A percentile compares a stretch with the other conserved stretches of the same genome.
Evolutionary conservation across 2,329 filamentous ascomycete genomes (phyloP).

Genomic region (Cladosporium halotolerans): DNA sequence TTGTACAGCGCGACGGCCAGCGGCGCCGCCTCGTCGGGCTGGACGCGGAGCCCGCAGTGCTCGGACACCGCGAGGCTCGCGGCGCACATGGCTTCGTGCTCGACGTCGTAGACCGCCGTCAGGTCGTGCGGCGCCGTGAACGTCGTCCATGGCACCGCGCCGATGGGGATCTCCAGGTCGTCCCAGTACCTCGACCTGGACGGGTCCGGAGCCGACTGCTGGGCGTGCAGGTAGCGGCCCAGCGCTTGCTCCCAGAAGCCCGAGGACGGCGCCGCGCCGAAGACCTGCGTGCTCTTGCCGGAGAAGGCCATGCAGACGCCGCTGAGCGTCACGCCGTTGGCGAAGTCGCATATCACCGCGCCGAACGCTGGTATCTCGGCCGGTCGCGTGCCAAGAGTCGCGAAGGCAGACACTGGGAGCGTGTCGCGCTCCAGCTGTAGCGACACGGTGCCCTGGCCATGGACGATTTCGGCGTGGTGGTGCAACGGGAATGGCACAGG

Average conservation of each 20-base stretch:
- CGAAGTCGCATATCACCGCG: conserved; percentile 69
- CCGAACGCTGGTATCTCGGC: neutral
- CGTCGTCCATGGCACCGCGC: conserved; percentile 62
- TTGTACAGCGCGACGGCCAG: conserved; percentile 78
- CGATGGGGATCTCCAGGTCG: conserved; percentile 2
- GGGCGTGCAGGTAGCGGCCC: neutral
- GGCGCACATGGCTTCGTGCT: conserved; percentile 71
- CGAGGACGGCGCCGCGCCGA: conserved; percentile 71
- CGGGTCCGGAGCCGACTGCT: neutral
- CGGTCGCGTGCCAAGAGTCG: neutral
- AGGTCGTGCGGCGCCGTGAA: conserved; percentile 69
- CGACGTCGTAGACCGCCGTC: conserved; percentile 63
- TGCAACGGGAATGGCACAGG: conserved; percentile 79
- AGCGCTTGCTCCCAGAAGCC: neutral
- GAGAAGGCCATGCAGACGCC: conserved; percentile 73
- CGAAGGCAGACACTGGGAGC: no score
- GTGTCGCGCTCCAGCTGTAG: conserved; percentile 77
- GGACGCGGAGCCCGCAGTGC: conserved; percentile 82
- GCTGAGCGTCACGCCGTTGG: conserved; percentile 81
- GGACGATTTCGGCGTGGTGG: conserved; percentile 83
- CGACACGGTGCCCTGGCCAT: conserved; percentile 86
- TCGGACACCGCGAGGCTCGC: conserved; percentile 76
- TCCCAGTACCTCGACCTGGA: conserved; percentile 1
- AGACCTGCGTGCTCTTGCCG: conserved; percentile 67
- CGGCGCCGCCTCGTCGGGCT: conserved; percentile 80